A percentile compares a stretch with the other conserved stretches of the same genome.
Evolutionary conservation across 1,284 basidiomycete species (phyloP).

Genomic region (Pascua sp.): DNA sequence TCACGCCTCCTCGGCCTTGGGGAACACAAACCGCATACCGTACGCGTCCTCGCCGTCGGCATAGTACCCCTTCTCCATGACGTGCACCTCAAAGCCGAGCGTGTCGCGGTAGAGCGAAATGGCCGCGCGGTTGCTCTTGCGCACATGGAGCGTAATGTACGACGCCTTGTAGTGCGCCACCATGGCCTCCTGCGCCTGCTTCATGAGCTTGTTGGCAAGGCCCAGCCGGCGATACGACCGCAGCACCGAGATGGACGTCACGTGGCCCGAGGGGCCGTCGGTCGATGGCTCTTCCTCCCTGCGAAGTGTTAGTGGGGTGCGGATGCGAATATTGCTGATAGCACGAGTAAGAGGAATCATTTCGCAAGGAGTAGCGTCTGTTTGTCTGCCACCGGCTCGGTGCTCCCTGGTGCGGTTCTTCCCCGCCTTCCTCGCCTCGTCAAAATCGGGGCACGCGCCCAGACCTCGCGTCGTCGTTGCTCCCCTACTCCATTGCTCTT

Average conservation of each 20-base stretch:
- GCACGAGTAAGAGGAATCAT: too few relatives aligned
- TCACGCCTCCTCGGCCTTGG: slow-evolving; percentile 14
- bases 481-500: too few relatives aligned
- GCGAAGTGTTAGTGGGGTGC: slow-evolving; percentile 15
- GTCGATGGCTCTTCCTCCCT: slow-evolving; percentile 69
- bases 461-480: too few relatives aligned
- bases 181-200: slow-evolving; percentile 76
- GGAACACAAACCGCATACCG: slow-evolving; percentile 66
- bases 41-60: slow-evolving; percentile 91
- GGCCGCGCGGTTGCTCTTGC: slow-evolving; percentile 81
- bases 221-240: slow-evolving; percentile 79
- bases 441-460: too few relatives aligned
- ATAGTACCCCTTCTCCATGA: slow-evolving; percentile 81
- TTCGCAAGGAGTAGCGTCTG: too few relatives aligned
- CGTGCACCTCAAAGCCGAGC: slow-evolving; percentile 72
- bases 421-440: too few relatives aligned
- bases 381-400: too few relatives aligned
- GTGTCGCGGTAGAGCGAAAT: slow-evolving; percentile 76
- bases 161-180: slow-evolving; percentile 70
- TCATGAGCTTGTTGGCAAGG: slow-evolving; percentile 82
- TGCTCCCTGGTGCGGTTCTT: too few relatives aligned
- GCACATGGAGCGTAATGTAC: slow-evolving; percentile 78
- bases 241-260: slow-evolving; percentile 86
- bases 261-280: slow-evolving; percentile 67
- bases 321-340: too few relatives aligned